These are phyloP conservation scores for Sphaerostilbella broomeana DNA, from an alignment of 2,329 filamentous ascomycete genomes.

Conservation along the genomic window DNA sequence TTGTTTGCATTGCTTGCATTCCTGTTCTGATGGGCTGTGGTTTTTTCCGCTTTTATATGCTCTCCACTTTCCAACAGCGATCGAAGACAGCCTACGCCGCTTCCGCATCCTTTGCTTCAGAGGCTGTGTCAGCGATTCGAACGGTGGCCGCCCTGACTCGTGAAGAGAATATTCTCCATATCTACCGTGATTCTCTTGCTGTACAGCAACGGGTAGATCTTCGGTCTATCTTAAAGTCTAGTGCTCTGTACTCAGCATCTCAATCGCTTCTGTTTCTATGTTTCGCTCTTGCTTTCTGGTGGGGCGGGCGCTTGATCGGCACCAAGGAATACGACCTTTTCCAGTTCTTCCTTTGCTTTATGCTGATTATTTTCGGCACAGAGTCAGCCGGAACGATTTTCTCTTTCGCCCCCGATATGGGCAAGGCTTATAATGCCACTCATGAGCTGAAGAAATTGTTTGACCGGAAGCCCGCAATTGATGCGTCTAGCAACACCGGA, in stretches of 20 bases:
- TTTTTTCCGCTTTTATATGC: conserved; percentile 79
- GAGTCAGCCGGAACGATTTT: conserved; percentile 89
- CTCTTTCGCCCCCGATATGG: conserved; percentile 86
- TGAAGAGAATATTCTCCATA: conserved; percentile 68
- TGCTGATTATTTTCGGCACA: conserved; percentile 80
- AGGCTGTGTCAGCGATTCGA: conserved; percentile 88
- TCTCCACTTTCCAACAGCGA: conserved; percentile 71
- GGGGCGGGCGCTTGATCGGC: conserved; percentile 71
- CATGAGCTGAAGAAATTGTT: conserved; percentile 75
- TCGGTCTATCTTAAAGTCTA: conserved; percentile 69
- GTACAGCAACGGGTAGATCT: conserved; percentile 62
- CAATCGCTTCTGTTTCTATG: conserved; percentile 80
- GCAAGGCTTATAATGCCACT: conserved; percentile 83
- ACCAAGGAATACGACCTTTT: conserved; percentile 67
- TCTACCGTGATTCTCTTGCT: conserved; percentile 63
- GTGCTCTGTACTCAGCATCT: conserved; percentile 71
- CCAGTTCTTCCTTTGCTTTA: conserved; percentile 90
- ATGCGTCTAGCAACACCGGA: conserved; percentile 72
- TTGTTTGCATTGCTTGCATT: conserved; percentile 74
- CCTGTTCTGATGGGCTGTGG: conserved; percentile 73
- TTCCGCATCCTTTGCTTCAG: conserved; percentile 82
- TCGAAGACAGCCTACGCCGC: conserved; percentile 73
- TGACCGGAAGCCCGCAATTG: conserved; percentile 74
- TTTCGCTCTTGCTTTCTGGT: conserved; percentile 89
- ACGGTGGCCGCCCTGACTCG: conserved; percentile 88